Base-by-base conservation (phyloP, 768 basidiomycete genomes). In the Panellus pusillus region DNA sequence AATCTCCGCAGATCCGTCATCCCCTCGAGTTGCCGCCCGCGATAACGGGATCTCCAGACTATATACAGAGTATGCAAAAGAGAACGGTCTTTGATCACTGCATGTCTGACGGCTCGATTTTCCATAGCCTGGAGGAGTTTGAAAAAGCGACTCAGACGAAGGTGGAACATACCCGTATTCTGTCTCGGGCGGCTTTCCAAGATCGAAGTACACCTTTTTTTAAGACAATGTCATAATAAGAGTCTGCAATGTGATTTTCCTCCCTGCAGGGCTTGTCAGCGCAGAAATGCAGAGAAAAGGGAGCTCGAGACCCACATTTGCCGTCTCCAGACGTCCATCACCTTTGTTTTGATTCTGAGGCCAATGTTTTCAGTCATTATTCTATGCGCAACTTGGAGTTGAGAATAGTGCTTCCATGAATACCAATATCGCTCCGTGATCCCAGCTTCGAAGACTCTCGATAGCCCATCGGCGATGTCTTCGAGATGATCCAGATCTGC, bases 41-140 rank as follows among this genome's bases (percentile, higher is more conserved):
- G 79, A 61, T 86, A 86, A 36, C 79, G 79, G 18, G 87, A 83
- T 60, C 79, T 85, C 87, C 87, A 87, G 4, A 88, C 78, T 43
- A 82, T 74, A 61, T 76, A 68, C 42, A 86, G 71, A 27, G 83
- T 86, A 41, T 79, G 77, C 28, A 88, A 54, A 18, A 87, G 73
- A 13, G 84, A 71, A 48, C 73, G 74, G 50, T 89, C 81, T 62
- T 82, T 84, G 40, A 83, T 74, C 42, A 72, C 71, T 12, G 81
- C 50, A 62, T 84, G 78, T 52, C 81, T 87, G 52, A 72, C 67
- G 11, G 82, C 87, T 27, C 80, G 80, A 50, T 63, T 73, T 62
- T 84, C 80, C 66, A 83, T 68, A 17, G 56, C 64, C 90, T 91
- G 59, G 2, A 41, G 32, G 31, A 29, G 40, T 37, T 19, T 29